Evolutionary conservation across 2,329 filamentous ascomycete species (phyloP).

Genomic region (Fusarium brachygibbosum): DNA sequence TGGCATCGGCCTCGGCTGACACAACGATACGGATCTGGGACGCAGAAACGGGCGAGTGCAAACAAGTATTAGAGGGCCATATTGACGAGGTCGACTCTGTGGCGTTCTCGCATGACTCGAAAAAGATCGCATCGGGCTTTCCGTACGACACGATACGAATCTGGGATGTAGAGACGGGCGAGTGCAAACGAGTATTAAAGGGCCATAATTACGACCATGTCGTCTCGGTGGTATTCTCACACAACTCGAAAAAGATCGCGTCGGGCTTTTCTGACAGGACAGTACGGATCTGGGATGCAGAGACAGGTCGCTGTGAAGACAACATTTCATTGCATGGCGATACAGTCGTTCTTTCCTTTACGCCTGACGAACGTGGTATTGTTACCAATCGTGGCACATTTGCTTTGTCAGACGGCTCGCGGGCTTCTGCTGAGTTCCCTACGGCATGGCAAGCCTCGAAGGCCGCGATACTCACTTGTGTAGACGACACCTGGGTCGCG

Average conservation of each 20-base stretch:
- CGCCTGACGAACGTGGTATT: not conserved
- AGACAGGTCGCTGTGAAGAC: too few species aligned
- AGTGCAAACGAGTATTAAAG: not conserved
- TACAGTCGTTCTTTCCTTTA: too few species aligned
- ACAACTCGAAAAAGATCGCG: not conserved
- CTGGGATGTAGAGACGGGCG: too few species aligned
- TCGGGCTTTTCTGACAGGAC: not conserved
- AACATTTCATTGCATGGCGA: too few species aligned
- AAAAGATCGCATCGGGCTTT: too few species aligned
- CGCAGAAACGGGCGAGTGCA: too few species aligned
- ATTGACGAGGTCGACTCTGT: too few species aligned
- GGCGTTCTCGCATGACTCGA: too few species aligned
- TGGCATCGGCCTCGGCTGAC: not conserved
- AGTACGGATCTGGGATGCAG: conserved; percentile 3
- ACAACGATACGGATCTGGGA: conserved; percentile 4
- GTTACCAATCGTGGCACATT: not conserved
- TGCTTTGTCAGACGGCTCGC: not conserved
- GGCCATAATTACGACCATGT: not conserved
- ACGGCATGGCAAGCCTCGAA: not conserved
- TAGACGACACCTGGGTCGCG: not conserved
- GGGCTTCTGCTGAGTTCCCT: too few species aligned
- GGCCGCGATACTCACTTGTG: not conserved
- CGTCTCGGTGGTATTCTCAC: not conserved
- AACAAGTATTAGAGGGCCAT: too few species aligned
- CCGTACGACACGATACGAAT: too few species aligned